Evolutionary conservation across 1,284 basidiomycete species (phyloP).

Genomic region (Sanghuangporus sanghuang): DNA sequence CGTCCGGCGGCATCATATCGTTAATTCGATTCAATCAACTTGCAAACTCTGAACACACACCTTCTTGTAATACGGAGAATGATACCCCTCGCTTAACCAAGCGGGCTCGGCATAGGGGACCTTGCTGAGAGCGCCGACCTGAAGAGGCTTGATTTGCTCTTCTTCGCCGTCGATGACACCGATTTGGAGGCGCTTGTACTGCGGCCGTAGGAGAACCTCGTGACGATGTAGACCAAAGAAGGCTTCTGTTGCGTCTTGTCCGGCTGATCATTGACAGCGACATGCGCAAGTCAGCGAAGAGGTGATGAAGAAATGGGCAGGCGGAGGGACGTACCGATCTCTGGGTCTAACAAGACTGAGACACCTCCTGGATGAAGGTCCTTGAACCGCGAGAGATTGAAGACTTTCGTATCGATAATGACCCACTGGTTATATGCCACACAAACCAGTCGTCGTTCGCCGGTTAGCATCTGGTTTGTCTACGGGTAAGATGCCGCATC

Average conservation of each 20-base stretch:
- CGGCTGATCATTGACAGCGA: constrained; percentile 40
- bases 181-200: constrained; percentile 67
- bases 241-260: constrained; percentile 79
- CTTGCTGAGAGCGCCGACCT: constrained; percentile 54
- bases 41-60: constrained; percentile 28
- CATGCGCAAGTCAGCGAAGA: not conserved
- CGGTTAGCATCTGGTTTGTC: constrained; percentile 14
- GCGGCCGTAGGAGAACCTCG: constrained; percentile 71
- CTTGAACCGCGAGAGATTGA: constrained; percentile 74
- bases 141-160: constrained; percentile 47
- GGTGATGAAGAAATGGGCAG: not conserved
- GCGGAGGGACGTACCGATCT: constrained; percentile 55
- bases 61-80: constrained; percentile 72
- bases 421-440: constrained; percentile 55
- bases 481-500: constrained; percentile 20
- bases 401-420: constrained; percentile 79
- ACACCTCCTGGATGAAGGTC: constrained; percentile 80
- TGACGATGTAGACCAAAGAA: constrained; percentile 82
- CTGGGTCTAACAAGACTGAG: constrained; percentile 66
- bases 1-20: not conserved
- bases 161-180: constrained; percentile 66
- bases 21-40: not conserved
- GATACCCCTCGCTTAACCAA: constrained; percentile 66
- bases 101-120: constrained; percentile 84
- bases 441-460: not conserved